A percentile compares a stretch with the other conserved stretches of the same genome.
Evolutionary conservation across 371 early-diverging fungal species (phyloP).

Genomic region (Mortierella sp.): DNA sequence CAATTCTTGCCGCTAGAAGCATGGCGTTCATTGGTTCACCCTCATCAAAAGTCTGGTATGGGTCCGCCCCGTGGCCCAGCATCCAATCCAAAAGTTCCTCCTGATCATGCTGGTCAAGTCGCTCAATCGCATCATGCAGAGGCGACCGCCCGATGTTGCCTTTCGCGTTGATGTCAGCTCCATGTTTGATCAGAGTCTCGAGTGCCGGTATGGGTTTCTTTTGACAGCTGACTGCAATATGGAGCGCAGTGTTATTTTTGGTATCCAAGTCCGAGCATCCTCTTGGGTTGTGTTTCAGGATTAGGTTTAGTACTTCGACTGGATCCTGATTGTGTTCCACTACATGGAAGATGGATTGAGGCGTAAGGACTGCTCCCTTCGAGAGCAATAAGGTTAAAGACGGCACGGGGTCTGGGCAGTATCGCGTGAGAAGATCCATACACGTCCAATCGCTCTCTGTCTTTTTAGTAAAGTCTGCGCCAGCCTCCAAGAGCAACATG

Average conservation of each 20-base stretch:
- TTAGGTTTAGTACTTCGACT: slow-evolving; percentile 36
- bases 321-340: slow-evolving; percentile 49
- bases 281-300: slow-evolving; percentile 31
- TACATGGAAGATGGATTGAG: slow-evolving; percentile 51
- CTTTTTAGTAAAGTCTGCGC: slow-evolving; percentile 47
- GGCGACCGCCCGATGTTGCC: slow-evolving; percentile 43
- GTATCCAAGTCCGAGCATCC: slow-evolving; percentile 40
- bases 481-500: slow-evolving; percentile 38
- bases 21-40: slow-evolving; percentile 36
- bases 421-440: slow-evolving; percentile 52
- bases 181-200: slow-evolving; percentile 29
- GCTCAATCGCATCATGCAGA: slow-evolving; percentile 49
- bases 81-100: slow-evolving; percentile 54
- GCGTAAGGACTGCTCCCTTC: slow-evolving; percentile 37
- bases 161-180: slow-evolving; percentile 48
- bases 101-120: slow-evolving; percentile 32
- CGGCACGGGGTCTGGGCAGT: slow-evolving; percentile 50
- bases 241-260: slow-evolving; percentile 44
- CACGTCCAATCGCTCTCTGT: slow-evolving; percentile 55
- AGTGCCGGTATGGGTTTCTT: slow-evolving; percentile 39
- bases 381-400: slow-evolving; percentile 46
- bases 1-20: slow-evolving; percentile 44
- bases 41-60: slow-evolving; percentile 47
- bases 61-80: slow-evolving; percentile 47
- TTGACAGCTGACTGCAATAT: slow-evolving; percentile 44